Percentiles rank a stretch among this genome's conserved stretches.
Conservation (phyloP, 257 asterid genomes). For the Nicotiana attenuata region DNA sequence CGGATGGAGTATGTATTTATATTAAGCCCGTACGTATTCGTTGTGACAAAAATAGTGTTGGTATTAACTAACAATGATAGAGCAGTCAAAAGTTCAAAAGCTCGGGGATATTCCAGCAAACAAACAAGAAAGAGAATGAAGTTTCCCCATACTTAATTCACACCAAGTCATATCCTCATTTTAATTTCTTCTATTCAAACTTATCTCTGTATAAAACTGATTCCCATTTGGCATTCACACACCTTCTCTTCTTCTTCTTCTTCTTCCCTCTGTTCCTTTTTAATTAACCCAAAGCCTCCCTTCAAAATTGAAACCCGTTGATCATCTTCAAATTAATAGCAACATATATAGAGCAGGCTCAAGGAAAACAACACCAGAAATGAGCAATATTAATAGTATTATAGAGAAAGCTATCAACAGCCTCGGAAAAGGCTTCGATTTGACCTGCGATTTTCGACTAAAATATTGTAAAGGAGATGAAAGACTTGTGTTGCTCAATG, state of each 20-base stretch:
- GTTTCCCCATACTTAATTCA: slow-evolving; percentile 6
- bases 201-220: not conserved
- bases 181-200: slow-evolving; percentile 8
- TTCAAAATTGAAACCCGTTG: not conserved
- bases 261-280: no score
- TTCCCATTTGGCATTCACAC: not conserved
- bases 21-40: no score
- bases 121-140: slow-evolving; percentile 21
- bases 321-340: not conserved
- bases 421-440: slow-evolving; percentile 86
- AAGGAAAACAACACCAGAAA: not conserved
- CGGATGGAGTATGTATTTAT: no score
- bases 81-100: slow-evolving; percentile 22
- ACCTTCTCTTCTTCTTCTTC: not conserved
- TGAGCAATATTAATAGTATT: slow-evolving; percentile 24
- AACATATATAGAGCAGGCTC: no score
- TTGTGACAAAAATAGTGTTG: no score
- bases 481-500: slow-evolving; percentile 51
- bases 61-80: not conserved
- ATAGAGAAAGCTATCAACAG: slow-evolving; percentile 56
- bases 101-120: not conserved
- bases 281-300: no score
- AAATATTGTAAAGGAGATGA: slow-evolving; percentile 75
- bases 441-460: slow-evolving; percentile 67
- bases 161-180: slow-evolving; percentile 11